phyloP scores from a whole-genome alignment of 1,284 basidiomycete genomes.

The Ganoderma resinaceum region DNA sequence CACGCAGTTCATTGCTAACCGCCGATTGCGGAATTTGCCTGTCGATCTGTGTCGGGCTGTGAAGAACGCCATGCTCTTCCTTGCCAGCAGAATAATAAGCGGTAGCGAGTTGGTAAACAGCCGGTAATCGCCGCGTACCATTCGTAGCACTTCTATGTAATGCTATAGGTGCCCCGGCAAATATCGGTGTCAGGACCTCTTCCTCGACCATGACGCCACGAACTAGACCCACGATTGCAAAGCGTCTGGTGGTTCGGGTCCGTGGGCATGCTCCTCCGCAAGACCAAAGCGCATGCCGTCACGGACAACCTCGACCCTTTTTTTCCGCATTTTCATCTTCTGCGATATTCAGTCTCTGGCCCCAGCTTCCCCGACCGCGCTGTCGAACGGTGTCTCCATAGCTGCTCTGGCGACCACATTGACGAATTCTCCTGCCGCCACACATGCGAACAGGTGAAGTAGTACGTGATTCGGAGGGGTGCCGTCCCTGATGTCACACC shows the following conservation, averaged over 20 bases:
- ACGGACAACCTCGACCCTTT: constrained; percentile 24
- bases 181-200: too few species aligned
- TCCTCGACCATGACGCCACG: too few species aligned
- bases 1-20: background rate
- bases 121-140: too few species aligned
- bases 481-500: background rate
- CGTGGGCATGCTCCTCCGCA: constrained; percentile 4
- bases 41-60: background rate
- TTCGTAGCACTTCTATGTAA: too few species aligned
- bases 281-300: background rate
- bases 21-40: background rate
- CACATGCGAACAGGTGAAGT: background rate
- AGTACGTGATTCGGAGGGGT: background rate
- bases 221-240: constrained; percentile 20
- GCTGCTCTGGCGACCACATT: constrained; percentile 16
- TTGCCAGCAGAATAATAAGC: background rate
- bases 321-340: constrained; percentile 21
- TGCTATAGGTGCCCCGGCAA: too few species aligned
- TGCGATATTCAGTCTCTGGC: constrained; percentile 12
- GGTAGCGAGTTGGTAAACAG: background rate
- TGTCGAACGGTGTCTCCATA: constrained; percentile 9
- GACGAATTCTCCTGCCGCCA: background rate
- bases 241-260: constrained; percentile 24
- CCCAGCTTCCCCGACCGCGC: background rate
- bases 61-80: background rate